Conservation (phyloP, 805 yeast genomes). For the Teunomyces atbi region DNA sequence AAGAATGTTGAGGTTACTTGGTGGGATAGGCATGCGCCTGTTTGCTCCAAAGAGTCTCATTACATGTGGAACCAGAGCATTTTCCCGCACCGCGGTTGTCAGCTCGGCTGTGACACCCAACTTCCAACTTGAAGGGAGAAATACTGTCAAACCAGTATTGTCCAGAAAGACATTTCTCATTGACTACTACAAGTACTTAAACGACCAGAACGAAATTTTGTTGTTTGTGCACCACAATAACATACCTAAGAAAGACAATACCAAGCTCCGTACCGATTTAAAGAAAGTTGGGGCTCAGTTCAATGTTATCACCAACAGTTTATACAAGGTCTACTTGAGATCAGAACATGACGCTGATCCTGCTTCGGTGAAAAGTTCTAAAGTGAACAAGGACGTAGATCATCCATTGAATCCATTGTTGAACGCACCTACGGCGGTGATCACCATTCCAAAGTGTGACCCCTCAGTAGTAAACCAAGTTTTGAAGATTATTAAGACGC, state of each 20-base stretch:
- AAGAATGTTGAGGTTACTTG: slow-evolving; percentile 2
- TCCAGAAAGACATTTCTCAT: slow-evolving; percentile 86
- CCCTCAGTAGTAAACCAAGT: slow-evolving; percentile 67
- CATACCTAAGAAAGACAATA: slow-evolving; percentile 66
- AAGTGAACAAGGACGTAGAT: slow-evolving; percentile 38
- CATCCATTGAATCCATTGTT: slow-evolving; percentile 75
- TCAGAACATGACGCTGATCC: slow-evolving; percentile 74
- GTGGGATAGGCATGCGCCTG: slow-evolving; percentile 4
- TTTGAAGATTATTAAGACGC: slow-evolving; percentile 56
- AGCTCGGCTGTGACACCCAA: slow-evolving; percentile 4
- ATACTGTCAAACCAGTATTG: slow-evolving; percentile 58
- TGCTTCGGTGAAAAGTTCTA: slow-evolving; percentile 53
- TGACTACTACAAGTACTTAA: slow-evolving; percentile 71
- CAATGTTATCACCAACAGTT: slow-evolving; percentile 62
- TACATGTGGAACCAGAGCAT: slow-evolving; percentile 5
- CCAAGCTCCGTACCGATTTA: slow-evolving; percentile 59
- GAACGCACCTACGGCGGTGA: slow-evolving; percentile 82
- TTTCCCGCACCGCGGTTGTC: slow-evolving; percentile 3
- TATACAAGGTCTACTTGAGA: slow-evolving; percentile 75
- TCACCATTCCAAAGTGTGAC: slow-evolving; percentile 64
- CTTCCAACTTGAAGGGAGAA: slow-evolving; percentile 20
- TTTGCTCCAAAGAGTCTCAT: neutral
- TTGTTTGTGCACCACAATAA: slow-evolving; percentile 86
- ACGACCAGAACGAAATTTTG: slow-evolving; percentile 66
- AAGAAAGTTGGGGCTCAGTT: slow-evolving; percentile 65